Percentiles rank a stretch among this genome's conserved stretches.
Conservation (phyloP, 2,329 filamentous ascomycete genomes). For the Coniella vitis region DNA sequence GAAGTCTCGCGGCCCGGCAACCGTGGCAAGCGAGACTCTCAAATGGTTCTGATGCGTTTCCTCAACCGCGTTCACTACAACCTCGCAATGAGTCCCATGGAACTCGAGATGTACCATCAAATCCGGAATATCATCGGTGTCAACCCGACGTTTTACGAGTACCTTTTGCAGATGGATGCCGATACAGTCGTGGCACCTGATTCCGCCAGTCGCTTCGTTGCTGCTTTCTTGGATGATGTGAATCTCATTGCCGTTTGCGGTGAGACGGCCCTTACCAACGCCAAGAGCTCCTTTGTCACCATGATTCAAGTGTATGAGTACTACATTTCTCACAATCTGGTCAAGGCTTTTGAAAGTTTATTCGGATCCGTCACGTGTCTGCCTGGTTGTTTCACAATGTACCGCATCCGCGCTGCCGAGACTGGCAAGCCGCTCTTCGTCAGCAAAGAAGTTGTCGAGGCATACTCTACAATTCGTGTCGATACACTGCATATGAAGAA, state of each 20-base stretch:
- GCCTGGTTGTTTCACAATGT: constrained; percentile 99
- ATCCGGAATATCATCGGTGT: constrained; percentile 98
- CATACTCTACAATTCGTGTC: constrained; percentile 87
- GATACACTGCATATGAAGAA: constrained; percentile 99
- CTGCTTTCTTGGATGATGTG: constrained; percentile 85
- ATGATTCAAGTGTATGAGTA: constrained; percentile 99
- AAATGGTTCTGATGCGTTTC: constrained; percentile 98
- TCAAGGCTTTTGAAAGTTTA: constrained; percentile 94
- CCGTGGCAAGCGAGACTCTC: constrained; percentile 97
- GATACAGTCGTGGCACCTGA: constrained; percentile 91
- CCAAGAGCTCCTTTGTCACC: constrained; percentile 86
- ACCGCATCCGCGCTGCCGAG: constrained; percentile 89
- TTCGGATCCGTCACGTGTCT: constrained; percentile 97
- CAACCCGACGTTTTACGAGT: constrained; percentile 98
- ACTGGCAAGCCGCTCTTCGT: constrained; percentile 95
- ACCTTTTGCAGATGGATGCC: constrained; percentile 91
- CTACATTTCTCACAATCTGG: constrained; percentile 96
- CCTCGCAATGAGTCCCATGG: constrained; percentile 87
- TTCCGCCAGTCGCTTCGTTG: constrained; percentile 85
- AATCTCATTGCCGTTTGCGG: constrained; percentile 90
- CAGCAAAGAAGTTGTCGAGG: constrained; percentile 81
- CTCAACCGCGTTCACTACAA: constrained; percentile 99
- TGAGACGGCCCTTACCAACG: constrained; percentile 88
- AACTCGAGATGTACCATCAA: constrained; percentile 97
- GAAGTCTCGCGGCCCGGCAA: constrained; percentile 94